Evolutionary conservation across 2,329 filamentous ascomycete species (phyloP).

Genomic region (Fusarium multiceps): DNA sequence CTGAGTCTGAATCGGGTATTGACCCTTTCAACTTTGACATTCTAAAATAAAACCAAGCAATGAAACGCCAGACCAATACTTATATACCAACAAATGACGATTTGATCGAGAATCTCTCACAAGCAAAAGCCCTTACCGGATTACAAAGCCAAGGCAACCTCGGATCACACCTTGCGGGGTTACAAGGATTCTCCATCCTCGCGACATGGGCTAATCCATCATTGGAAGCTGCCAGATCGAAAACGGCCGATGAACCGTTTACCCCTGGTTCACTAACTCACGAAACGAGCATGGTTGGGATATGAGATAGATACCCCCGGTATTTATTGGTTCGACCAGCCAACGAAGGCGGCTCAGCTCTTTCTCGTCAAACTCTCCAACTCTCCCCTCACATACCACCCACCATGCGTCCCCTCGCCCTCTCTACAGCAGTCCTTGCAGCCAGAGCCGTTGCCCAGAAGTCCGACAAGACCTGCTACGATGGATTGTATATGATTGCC

Average conservation of each 20-base stretch:
- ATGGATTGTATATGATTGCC: conserved; percentile 55
- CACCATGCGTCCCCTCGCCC: conserved; percentile 33
- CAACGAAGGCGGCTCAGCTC: background rate
- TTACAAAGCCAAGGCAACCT: conserved; percentile 23
- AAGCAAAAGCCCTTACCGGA: background rate
- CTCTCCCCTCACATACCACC: background rate
- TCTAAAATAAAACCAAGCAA: too few species aligned
- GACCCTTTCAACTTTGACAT: too few species aligned
- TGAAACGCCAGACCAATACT: background rate
- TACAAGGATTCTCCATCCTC: conserved; percentile 25
- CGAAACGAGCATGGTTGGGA: background rate
- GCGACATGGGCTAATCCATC: conserved; percentile 24
- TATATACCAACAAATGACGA: background rate
- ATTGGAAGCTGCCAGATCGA: conserved; percentile 26
- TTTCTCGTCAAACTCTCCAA: background rate
- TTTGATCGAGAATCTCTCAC: conserved; percentile 2
- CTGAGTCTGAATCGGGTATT: too few species aligned
- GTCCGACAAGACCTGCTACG: conserved; percentile 23
- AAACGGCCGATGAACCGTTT: background rate
- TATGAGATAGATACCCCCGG: conserved; percentile 27
- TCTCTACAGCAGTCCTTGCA: conserved; percentile 43
- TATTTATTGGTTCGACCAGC: background rate
- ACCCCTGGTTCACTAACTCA: conserved; percentile 19
- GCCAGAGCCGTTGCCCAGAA: conserved; percentile 41
- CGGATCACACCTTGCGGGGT: conserved; percentile 32